Percentiles rank a stretch among this genome's conserved stretches.
Conservation (phyloP, 208 protist species). For the Leishmania lainsoni region DNA sequence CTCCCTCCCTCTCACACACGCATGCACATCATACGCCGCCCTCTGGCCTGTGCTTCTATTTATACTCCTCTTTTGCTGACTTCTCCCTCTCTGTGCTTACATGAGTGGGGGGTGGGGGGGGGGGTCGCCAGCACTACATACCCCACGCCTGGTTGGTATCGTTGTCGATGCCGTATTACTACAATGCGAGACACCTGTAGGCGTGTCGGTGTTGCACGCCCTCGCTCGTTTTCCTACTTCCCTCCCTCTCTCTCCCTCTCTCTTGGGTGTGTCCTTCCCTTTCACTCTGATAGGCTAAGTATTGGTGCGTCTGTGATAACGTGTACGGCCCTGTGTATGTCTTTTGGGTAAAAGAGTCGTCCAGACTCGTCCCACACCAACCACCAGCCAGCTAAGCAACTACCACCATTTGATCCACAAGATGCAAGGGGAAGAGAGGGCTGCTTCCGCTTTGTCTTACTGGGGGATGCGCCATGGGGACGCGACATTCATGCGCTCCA, state of each 20-base stretch:
- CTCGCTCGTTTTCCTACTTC: not conserved
- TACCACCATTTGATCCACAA: not conserved
- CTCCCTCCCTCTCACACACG: not conserved
- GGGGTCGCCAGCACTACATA: not conserved
- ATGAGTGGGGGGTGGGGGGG: not conserved
- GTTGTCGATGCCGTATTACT: not conserved
- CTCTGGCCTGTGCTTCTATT: not conserved
- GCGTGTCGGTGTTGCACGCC: not conserved
- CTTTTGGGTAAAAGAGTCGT: not conserved
- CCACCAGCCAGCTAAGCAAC: not conserved
- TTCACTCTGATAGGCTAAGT: not conserved
- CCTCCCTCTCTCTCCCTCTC: not conserved
- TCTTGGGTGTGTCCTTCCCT: not conserved
- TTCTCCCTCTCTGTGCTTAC: not conserved
- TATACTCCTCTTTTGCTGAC: not conserved
- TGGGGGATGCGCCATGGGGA: not conserved
- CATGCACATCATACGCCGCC: not conserved
- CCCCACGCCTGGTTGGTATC: not conserved
- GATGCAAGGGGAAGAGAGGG: not conserved
- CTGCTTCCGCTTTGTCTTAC: not conserved
- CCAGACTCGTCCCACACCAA: not conserved
- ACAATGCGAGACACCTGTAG: not conserved
- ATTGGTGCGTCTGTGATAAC: not conserved
- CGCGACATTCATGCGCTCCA: not conserved
- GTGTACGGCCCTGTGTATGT: not conserved